phyloP scores from a whole-genome alignment of 768 basidiomycete species.

The Rhizopogon sp. region DNA sequence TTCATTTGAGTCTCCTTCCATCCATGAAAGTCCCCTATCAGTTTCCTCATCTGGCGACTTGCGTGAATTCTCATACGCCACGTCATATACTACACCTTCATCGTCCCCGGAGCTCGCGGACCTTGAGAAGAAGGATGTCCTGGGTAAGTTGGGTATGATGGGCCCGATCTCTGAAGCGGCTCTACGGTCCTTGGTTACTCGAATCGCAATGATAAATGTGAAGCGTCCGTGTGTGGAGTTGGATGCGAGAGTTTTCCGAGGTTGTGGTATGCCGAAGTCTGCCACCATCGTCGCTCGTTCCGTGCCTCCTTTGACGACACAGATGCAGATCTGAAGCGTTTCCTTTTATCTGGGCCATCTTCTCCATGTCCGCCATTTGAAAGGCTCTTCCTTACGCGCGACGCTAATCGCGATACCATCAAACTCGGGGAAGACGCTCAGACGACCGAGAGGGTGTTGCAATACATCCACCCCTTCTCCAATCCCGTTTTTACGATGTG shows the following conservation, averaged over 20 bases:
- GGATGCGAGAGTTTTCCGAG: not conserved
- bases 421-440: slow-evolving; percentile 27
- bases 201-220: not conserved
- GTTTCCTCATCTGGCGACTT: slow-evolving; percentile 16
- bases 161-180: not conserved
- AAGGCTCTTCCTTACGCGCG: slow-evolving; percentile 17
- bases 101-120: slow-evolving; percentile 16
- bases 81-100: slow-evolving; percentile 26
- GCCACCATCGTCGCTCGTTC: slow-evolving; percentile 4
- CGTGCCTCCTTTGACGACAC: slow-evolving; percentile 33
- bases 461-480: slow-evolving; percentile 32
- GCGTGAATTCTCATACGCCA: slow-evolving; percentile 26
- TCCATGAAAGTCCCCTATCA: slow-evolving; percentile 5
- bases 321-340: slow-evolving; percentile 35
- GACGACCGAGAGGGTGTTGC: slow-evolving; percentile 28
- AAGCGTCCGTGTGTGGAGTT: not conserved
- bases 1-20: not conserved
- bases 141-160: not conserved
- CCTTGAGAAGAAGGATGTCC: slow-evolving; percentile 3
- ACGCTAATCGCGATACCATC: slow-evolving; percentile 20
- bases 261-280: not conserved
- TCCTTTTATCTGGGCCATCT: slow-evolving; percentile 17
- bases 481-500: slow-evolving; percentile 29
- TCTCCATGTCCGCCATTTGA: slow-evolving; percentile 25
- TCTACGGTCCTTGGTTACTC: not conserved